Evolutionary conservation across 139 green algal species (phyloP).

Genomic region (Micromonas commoda): DNA sequence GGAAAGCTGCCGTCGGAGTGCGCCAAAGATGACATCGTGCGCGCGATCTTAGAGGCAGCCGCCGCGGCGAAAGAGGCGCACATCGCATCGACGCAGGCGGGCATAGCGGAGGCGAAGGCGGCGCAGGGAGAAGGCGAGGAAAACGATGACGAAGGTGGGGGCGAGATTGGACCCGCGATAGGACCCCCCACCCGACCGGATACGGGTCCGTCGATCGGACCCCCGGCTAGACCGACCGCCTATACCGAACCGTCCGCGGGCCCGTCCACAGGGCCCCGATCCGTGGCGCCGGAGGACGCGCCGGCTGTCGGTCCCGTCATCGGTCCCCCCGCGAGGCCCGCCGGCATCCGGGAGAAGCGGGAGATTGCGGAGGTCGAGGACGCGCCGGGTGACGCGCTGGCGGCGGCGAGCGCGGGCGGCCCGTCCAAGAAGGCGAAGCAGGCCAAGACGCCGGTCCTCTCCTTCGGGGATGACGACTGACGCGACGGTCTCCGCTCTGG

Average conservation of each 20-base stretch:
- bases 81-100: too few species aligned
- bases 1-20: neutral
- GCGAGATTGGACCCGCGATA: neutral
- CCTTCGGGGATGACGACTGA: neutral
- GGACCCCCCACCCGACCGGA: too few species aligned
- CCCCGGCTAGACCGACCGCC: neutral
- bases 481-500: too few species aligned
- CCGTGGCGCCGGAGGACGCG: too few species aligned
- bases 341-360: neutral
- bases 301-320: neutral
- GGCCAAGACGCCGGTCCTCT: neutral
- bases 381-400: neutral
- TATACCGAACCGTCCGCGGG: too few species aligned
- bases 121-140: neutral
- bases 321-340: neutral
- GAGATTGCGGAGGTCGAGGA: conserved; percentile 5
- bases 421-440: neutral
- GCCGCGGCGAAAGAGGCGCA: too few species aligned
- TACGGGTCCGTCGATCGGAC: neutral
- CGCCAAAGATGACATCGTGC: neutral
- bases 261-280: neutral
- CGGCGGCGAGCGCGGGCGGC: neutral
- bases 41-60: too few species aligned
- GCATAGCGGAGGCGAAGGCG: neutral
- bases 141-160: neutral